phyloP scores from a whole-genome alignment of 306 rosid species.

The Cucurbita pepo region DNA sequence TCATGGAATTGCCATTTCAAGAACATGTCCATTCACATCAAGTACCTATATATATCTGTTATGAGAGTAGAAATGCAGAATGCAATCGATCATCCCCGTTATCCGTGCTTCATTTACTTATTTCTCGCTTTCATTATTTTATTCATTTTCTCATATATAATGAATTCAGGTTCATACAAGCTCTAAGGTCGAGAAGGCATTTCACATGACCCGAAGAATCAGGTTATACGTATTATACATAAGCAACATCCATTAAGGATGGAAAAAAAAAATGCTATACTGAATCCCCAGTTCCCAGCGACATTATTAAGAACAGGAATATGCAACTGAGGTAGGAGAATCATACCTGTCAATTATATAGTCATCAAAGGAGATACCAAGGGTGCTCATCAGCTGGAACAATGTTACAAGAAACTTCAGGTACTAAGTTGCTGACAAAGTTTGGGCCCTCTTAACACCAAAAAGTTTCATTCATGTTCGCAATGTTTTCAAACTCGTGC shows the following conservation, averaged over 20 bases:
- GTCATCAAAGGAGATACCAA: not conserved
- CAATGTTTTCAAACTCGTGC: not conserved
- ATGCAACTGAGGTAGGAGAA: not conserved
- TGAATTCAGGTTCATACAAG: not conserved
- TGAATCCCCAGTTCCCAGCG: not conserved
- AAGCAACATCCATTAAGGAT: not conserved
- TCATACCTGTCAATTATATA: not conserved
- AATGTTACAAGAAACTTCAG: not conserved
- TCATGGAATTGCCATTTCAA: not conserved
- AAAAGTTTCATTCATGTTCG: not conserved
- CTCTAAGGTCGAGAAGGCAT: not conserved
- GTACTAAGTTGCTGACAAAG: not conserved
- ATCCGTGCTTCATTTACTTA: not conserved
- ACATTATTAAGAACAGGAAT: not conserved
- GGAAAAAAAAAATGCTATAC: not conserved
- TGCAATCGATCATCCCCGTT: not conserved
- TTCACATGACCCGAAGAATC: not conserved
- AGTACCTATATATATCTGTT: not conserved
- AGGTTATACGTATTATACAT: not conserved
- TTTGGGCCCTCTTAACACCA: not conserved
- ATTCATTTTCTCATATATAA: too few relatives aligned
- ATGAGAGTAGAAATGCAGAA: not conserved
- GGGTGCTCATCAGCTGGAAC: slow-evolving; percentile 6
- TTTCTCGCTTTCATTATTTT: too few relatives aligned
- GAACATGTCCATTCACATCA: not conserved